phyloP scores from a whole-genome alignment of 257 asterid genomes.

The Jacaranda copaia region DNA sequence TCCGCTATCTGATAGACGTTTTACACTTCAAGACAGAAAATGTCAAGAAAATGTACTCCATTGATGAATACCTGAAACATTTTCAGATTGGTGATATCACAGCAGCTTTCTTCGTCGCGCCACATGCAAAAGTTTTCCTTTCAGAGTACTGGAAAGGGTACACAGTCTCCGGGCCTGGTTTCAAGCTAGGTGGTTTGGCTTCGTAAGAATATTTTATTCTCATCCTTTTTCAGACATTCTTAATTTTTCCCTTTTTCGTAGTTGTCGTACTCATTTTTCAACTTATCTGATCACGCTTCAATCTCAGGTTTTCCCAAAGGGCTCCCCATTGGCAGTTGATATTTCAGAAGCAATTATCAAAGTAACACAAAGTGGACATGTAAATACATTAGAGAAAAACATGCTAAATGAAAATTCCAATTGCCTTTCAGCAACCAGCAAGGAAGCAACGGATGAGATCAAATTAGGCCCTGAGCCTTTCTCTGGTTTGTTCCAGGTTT shows the following conservation, averaged over 20 bases:
- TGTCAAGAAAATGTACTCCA: conserved; percentile 38
- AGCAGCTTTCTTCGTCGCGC: conserved; percentile 71
- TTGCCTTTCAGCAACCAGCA: conserved; percentile 40
- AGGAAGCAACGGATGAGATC: conserved; percentile 21
- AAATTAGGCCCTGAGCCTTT: conserved; percentile 54
- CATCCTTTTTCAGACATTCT: neutral
- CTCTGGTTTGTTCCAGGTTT: conserved; percentile 45
- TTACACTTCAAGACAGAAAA: conserved; percentile 51
- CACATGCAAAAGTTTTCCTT: conserved; percentile 67
- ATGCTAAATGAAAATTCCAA: conserved; percentile 43
- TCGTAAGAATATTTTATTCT: conserved; percentile 49
- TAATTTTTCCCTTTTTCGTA: too few relatives aligned
- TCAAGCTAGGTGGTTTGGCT: conserved; percentile 75
- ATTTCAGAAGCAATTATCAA: conserved; percentile 64
- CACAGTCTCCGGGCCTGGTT: conserved; percentile 50
- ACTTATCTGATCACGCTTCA: neutral
- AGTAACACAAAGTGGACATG: conserved; percentile 56
- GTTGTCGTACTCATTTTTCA: too few relatives aligned
- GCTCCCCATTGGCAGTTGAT: conserved; percentile 54
- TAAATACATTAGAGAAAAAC: conserved; percentile 45
- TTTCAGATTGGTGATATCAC: conserved; percentile 56
- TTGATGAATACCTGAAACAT: conserved; percentile 50
- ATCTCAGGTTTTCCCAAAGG: conserved; percentile 65
- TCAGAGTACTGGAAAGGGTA: conserved; percentile 60
- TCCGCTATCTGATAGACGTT: conserved; percentile 42